Percentiles rank a stretch among this genome's conserved stretches.
Evolutionary conservation across 768 basidiomycete genomes (phyloP).

Genomic region (Fibroporia radiculosa): DNA sequence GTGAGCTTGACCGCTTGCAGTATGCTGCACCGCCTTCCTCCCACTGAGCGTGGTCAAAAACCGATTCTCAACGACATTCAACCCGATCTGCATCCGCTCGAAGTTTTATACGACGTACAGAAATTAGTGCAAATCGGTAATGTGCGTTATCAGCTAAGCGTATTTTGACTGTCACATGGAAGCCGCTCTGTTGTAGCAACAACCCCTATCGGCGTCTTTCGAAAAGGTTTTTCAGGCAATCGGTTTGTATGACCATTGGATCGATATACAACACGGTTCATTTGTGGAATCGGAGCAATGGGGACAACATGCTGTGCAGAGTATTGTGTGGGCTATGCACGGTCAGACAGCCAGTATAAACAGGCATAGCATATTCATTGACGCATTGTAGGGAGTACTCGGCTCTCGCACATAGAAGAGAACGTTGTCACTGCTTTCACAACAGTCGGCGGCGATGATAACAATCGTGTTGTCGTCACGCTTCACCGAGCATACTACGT

Average conservation of each 20-base stretch:
- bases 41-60: conserved; percentile 35
- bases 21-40: conserved; percentile 64
- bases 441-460: conserved; percentile 47
- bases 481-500: conserved; percentile 70
- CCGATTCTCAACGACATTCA: conserved; percentile 66
- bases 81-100: conserved; percentile 65
- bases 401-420: conserved; percentile 60
- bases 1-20: conserved; percentile 27
- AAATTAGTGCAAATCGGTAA: conserved; percentile 65
- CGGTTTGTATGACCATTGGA: conserved; percentile 66
- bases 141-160: conserved; percentile 28
- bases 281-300: conserved; percentile 55
- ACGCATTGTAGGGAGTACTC: conserved; percentile 48
- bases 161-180: not conserved
- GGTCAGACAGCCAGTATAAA: conserved; percentile 37
- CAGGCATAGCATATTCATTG: not conserved
- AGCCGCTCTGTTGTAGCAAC: conserved; percentile 37
- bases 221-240: conserved; percentile 58
- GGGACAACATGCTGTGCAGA: conserved; percentile 68
- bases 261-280: conserved; percentile 45
- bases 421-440: conserved; percentile 63
- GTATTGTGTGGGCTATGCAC: conserved; percentile 60
- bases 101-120: conserved; percentile 68
- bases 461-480: conserved; percentile 49
- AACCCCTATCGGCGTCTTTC: conserved; percentile 64